Evolutionary conservation across 2,329 filamentous ascomycete genomes (phyloP).

Genomic region (Aspergillus amoenus): DNA sequence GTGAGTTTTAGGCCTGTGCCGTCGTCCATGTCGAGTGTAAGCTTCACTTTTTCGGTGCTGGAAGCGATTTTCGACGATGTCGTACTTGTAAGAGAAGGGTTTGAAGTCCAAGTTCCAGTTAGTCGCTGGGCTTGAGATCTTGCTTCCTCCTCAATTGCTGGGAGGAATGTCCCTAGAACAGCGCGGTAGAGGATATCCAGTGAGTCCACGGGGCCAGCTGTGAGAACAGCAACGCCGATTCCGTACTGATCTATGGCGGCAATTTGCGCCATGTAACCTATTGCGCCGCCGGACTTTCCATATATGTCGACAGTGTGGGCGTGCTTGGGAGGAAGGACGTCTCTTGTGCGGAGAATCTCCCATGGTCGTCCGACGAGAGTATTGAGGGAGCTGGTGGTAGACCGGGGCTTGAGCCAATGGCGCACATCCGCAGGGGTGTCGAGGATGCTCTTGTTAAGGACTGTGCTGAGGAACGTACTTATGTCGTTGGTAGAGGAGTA

Average conservation of each 20-base stretch:
- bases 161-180: slow-evolving; percentile 27
- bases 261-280: slow-evolving; percentile 37
- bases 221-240: slow-evolving; percentile 30
- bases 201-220: slow-evolving; percentile 27
- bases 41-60: background rate
- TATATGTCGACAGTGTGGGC: slow-evolving; percentile 35
- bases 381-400: slow-evolving; percentile 29
- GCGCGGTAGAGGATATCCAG: slow-evolving; percentile 31
- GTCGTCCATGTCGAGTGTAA: slow-evolving; percentile 15
- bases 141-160: slow-evolving; percentile 28
- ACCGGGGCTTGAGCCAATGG: slow-evolving; percentile 38
- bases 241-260: slow-evolving; percentile 39
- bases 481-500: slow-evolving; percentile 38
- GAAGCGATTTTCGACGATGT: background rate
- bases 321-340: slow-evolving; percentile 24
- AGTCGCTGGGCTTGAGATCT: slow-evolving; percentile 25
- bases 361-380: slow-evolving; percentile 39
- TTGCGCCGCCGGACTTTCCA: slow-evolving; percentile 37
- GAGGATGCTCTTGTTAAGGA: slow-evolving; percentile 30
- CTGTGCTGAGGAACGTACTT: slow-evolving; percentile 25
- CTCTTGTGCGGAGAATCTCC: slow-evolving; percentile 35
- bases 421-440: slow-evolving; percentile 23
- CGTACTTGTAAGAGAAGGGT: background rate
- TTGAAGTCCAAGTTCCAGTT: slow-evolving; percentile 12
- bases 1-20: slow-evolving; percentile 17